Percentiles rank a stretch among this genome's conserved stretches.
Evolutionary conservation across 768 basidiomycete genomes (phyloP).

Genomic region (Hygrophorus russula): DNA sequence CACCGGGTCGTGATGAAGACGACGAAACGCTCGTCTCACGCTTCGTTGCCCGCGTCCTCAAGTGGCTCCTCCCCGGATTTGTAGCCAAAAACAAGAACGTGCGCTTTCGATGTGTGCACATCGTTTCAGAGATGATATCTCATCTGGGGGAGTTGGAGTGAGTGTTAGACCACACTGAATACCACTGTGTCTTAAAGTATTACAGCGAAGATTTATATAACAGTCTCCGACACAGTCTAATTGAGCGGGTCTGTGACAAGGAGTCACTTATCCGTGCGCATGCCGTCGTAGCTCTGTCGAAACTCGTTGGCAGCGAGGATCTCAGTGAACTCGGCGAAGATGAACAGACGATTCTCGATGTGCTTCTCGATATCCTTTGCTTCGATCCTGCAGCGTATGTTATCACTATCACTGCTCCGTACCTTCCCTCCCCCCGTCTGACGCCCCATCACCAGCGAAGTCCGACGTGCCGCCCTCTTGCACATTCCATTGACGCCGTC

Average conservation of each 20-base stretch:
- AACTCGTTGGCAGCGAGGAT: slow-evolving; percentile 64
- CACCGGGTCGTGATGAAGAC: slow-evolving; percentile 34
- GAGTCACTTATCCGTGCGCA: slow-evolving; percentile 69
- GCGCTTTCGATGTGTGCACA: slow-evolving; percentile 67
- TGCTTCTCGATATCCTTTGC: slow-evolving; percentile 55
- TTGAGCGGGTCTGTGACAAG: slow-evolving; percentile 71
- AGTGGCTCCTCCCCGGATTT: slow-evolving; percentile 67
- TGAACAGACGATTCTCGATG: slow-evolving; percentile 41
- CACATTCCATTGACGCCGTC: slow-evolving; percentile 49
- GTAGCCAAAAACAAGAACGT: slow-evolving; percentile 79
- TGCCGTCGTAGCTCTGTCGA: slow-evolving; percentile 70
- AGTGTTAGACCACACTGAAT: slow-evolving; percentile 15
- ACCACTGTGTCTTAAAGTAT: slow-evolving; percentile 1
- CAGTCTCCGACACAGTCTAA: slow-evolving; percentile 45
- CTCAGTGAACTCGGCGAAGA: slow-evolving; percentile 36
- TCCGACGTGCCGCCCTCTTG: slow-evolving; percentile 68
- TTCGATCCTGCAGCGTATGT: slow-evolving; percentile 73
- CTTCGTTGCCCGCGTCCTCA: slow-evolving; percentile 53
- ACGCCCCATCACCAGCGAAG: slow-evolving; percentile 46
- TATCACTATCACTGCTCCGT: neutral
- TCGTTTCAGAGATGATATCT: slow-evolving; percentile 71
- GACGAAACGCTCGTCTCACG: slow-evolving; percentile 58
- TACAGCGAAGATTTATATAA: slow-evolving; percentile 68
- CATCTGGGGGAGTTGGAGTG: slow-evolving; percentile 83
- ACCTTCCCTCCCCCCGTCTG: too few relatives aligned